Percentiles rank a stretch among this genome's conserved stretches.
Evolutionary conservation across 2,329 filamentous ascomycete genomes (phyloP).

Genomic region (Albophoma yamanashiensis): DNA sequence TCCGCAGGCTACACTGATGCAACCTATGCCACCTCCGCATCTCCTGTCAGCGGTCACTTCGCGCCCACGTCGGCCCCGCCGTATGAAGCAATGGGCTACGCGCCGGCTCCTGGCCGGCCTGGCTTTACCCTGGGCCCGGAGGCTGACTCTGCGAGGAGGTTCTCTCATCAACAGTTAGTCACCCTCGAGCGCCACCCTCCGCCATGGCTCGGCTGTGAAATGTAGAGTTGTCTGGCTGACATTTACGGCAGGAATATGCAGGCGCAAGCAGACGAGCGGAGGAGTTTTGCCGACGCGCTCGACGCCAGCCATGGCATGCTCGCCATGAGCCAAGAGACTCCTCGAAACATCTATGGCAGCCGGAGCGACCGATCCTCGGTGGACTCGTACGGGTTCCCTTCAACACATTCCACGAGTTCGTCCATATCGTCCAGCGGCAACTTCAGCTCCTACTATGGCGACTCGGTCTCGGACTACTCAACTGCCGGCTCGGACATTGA

Average conservation of each 20-base stretch:
- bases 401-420: conserved; percentile 73
- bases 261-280: conserved; percentile 42
- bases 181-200: conserved; percentile 19
- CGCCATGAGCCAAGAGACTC: conserved; percentile 90
- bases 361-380: conserved; percentile 58
- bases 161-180: conserved; percentile 72
- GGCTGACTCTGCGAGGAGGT: conserved; percentile 50
- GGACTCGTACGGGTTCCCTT: conserved; percentile 87
- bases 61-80: conserved; percentile 52
- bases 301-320: conserved; percentile 93
- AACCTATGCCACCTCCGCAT: conserved; percentile 55
- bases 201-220: neutral
- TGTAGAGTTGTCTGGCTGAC: neutral
- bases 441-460: conserved; percentile 75
- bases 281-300: conserved; percentile 77
- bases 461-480: conserved; percentile 87
- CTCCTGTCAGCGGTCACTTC: conserved; percentile 56
- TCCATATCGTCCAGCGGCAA: conserved; percentile 80
- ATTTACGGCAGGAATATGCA: conserved; percentile 22
- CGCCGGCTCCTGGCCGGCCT: conserved; percentile 51
- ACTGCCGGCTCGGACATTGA: conserved; percentile 82
- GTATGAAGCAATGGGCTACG: conserved; percentile 71
- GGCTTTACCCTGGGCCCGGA: conserved; percentile 46
- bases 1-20: conserved; percentile 61
- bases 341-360: conserved; percentile 76